Percentiles rank a stretch among this genome's conserved stretches.
Conservation (phyloP, 176 grass and related monocot genomes). For the Metroxylon sagu region DNA sequence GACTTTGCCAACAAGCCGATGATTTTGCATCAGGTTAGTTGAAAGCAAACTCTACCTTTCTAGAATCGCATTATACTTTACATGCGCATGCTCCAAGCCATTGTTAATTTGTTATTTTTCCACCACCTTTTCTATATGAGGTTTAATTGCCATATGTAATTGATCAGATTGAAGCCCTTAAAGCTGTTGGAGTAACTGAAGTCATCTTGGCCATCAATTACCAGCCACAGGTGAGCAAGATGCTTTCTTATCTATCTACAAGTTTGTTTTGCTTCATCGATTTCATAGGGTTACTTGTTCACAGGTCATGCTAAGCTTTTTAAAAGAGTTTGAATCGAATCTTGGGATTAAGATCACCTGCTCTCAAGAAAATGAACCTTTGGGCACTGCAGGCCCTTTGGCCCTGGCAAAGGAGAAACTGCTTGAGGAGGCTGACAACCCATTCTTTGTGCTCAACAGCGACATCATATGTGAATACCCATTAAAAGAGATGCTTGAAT, state of each 20-base stretch:
- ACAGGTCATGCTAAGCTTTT: slow-evolving; percentile 13
- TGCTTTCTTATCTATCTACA: no score
- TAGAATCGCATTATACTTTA: no score
- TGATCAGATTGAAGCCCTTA: slow-evolving; percentile 1
- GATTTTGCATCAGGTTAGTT: slow-evolving; percentile 13
- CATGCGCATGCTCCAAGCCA: no score
- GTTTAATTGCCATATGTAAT: not conserved
- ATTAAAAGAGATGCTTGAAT: not conserved
- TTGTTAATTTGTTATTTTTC: no score
- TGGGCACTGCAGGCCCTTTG: slow-evolving; percentile 11
- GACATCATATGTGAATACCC: slow-evolving; percentile 5
- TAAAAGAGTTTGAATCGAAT: slow-evolving; percentile 2
- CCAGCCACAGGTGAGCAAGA: slow-evolving; percentile 11
- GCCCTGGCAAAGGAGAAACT: slow-evolving; percentile 17
- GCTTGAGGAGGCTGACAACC: not conserved
- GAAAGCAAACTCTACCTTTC: no score
- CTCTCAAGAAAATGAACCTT: slow-evolving; percentile 16
- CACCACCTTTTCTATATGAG: not conserved
- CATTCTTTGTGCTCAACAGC: slow-evolving; percentile 11
- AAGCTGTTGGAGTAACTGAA: slow-evolving; percentile 10
- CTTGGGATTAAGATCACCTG: slow-evolving; percentile 12
- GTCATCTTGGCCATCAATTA: slow-evolving; percentile 14
- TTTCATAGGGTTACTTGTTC: no score
- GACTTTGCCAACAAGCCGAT: slow-evolving; percentile 20
- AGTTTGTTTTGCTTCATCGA: no score